Conservation (phyloP, 805 yeast species). For the Candida qinlingensis region DNA sequence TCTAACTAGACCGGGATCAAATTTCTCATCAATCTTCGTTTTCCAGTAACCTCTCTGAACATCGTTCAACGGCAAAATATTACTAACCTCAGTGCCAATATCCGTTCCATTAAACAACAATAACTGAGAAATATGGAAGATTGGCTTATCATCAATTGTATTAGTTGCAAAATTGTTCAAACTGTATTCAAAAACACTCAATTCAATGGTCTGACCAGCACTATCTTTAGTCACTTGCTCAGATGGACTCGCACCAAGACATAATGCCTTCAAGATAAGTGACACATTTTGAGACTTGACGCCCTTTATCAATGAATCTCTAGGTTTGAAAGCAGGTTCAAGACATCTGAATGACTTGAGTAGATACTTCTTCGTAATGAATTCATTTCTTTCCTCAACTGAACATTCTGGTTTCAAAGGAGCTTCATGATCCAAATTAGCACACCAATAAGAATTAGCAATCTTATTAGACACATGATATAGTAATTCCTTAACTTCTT, state of each 20-base stretch:
- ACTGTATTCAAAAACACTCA: conserved; percentile 45
- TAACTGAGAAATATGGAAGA: conserved; percentile 50
- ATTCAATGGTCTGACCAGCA: conserved; percentile 18
- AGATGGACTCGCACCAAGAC: conserved; percentile 44
- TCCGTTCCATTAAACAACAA: conserved; percentile 51
- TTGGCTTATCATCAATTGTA: conserved; percentile 22
- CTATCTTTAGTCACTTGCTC: conserved; percentile 30
- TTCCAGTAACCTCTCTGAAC: conserved; percentile 54
- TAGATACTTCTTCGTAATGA: conserved; percentile 62
- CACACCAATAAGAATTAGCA: conserved; percentile 62
- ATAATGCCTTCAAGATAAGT: conserved; percentile 38
- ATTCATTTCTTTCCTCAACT: conserved; percentile 47
- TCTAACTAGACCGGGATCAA: not conserved
- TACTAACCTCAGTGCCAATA: conserved; percentile 32
- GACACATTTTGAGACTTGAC: conserved; percentile 45
- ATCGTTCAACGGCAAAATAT: conserved; percentile 34
- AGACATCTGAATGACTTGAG: conserved; percentile 38
- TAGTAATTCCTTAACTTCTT: conserved; percentile 55
- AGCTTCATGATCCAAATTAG: conserved; percentile 15
- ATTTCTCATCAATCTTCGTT: not conserved
- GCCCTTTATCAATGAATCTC: conserved; percentile 43
- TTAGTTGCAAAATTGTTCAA: conserved; percentile 37
- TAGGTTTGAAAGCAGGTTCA: conserved; percentile 16
- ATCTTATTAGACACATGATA: conserved; percentile 47
- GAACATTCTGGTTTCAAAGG: conserved; percentile 32